A percentile compares a stretch with the other conserved stretches of the same genome.
Evolutionary conservation across 1,284 basidiomycete species (phyloP).

Genomic region (Ceratobasidium sp.): DNA sequence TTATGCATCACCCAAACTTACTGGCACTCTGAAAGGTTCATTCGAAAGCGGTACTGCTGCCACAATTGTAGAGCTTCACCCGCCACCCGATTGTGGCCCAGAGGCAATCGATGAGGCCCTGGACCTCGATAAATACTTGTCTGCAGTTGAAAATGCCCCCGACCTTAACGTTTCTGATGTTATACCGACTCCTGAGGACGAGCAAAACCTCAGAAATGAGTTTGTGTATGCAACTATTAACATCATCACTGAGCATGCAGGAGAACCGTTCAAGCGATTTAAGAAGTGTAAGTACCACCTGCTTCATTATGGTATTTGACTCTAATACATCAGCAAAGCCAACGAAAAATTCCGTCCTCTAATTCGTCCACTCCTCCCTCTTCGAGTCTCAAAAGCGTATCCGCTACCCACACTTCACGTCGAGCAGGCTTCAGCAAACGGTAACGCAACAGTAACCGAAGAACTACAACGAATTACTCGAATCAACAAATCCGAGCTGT

Average conservation of each 20-base stretch:
- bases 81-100: neutral
- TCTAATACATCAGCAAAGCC: too few species aligned
- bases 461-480: neutral
- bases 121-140: neutral
- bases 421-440: neutral
- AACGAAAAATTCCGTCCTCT: neutral
- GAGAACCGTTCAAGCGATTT: neutral
- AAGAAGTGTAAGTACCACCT: neutral
- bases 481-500: neutral
- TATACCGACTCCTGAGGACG: neutral
- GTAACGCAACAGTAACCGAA: neutral
- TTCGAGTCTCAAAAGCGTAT: neutral
- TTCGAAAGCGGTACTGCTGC: neutral
- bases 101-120: slow-evolving; percentile 6
- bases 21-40: too few species aligned
- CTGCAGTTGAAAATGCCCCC: neutral
- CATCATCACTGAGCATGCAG: neutral
- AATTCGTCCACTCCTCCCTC: neutral
- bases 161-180: neutral
- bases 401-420: neutral
- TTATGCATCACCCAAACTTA: too few species aligned
- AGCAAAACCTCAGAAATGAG: neutral
- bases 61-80: slow-evolving; percentile 2
- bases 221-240: neutral
- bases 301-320: too few species aligned